A percentile compares a stretch with the other conserved stretches of the same genome.
These are phyloP conservation scores for slime mould (Dictyostelium discoideum) DNA, from an alignment of 78 protist genomes.

Conservation along the genomic window dicty_2.7 NC_007091.3:905501-906000, in stretches of 20 bases:
- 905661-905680: not conserved
- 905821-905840: not conserved
- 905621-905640: not conserved
- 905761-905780: not conserved
- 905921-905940: not conserved
- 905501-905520: not conserved
- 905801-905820: not conserved
- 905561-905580: not conserved
- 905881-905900: not conserved
- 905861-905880: not conserved
- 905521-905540: not conserved
- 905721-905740: not conserved
- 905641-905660: not conserved
- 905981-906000: not conserved
- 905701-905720: slow-evolving; percentile 15
- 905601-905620: not conserved
- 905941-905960: not conserved
- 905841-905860: not conserved
- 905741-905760: not conserved
- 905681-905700: not conserved
- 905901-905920: not conserved
- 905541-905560: not conserved
- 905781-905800: not conserved
- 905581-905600: not conserved
- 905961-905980: not conserved